A percentile compares a stretch with the other conserved stretches of the same genome.
These are phyloP conservation scores for Penicillium sp. DNA, from an alignment of 2,329 filamentous ascomycete genomes.

Conservation along the genomic window DNA sequence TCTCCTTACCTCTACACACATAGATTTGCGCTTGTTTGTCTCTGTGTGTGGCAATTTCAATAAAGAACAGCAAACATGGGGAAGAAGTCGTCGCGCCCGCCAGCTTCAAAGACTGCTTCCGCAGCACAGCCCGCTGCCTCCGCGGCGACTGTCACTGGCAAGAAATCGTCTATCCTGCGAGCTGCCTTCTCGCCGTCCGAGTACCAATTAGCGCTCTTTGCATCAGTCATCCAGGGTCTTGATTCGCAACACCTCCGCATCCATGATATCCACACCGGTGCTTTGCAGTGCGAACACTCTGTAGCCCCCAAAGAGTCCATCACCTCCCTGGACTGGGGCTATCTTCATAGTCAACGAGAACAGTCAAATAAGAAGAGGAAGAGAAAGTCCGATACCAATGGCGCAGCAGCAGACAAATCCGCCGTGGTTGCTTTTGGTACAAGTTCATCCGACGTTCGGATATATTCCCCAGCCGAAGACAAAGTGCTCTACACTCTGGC, in stretches of 20 bases:
- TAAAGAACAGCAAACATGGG: conserved; percentile 34
- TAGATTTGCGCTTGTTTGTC: conserved; percentile 1
- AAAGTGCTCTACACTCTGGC: conserved; percentile 43
- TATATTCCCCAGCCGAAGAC: conserved; percentile 49
- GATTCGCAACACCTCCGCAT: conserved; percentile 51
- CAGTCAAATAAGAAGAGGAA: conserved; percentile 51
- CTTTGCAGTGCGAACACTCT: conserved; percentile 49
- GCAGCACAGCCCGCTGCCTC: conserved; percentile 35
- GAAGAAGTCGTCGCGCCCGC: conserved; percentile 42
- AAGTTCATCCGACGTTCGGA: conserved; percentile 45
- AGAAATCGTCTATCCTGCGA: conserved; percentile 46
- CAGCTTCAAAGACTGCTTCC: conserved; percentile 43
- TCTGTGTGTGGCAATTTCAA: conserved; percentile 1
- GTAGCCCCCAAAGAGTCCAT: conserved; percentile 44
- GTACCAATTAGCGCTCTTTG: conserved; percentile 51
- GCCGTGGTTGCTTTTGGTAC: conserved; percentile 49
- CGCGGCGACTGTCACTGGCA: conserved; percentile 33
- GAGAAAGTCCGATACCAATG: conserved; percentile 41
- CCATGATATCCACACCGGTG: conserved; percentile 49
- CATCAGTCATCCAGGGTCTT: conserved; percentile 51
- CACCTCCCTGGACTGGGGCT: conserved; percentile 51
- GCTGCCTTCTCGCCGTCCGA: conserved; percentile 50
- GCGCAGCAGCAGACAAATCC: conserved; percentile 29
- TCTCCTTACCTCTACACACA: conserved; percentile 1
- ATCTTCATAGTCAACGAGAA: conserved; percentile 35